phyloP scores from a whole-genome alignment of 2,329 filamentous ascomycete species.

The Stylonectria norvegica region DNA sequence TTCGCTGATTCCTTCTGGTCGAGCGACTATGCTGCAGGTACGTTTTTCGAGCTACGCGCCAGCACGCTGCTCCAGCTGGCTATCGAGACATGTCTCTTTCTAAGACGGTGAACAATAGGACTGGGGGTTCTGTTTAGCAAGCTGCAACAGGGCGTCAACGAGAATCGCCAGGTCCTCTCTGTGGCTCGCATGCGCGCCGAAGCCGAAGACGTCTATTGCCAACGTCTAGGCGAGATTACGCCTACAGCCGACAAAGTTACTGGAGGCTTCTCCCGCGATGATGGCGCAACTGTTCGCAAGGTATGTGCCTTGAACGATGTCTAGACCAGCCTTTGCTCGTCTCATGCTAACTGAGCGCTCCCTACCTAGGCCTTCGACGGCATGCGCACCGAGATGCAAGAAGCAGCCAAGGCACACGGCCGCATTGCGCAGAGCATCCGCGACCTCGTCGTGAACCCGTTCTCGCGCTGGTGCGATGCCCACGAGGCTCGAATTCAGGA shows the following conservation, averaged over 20 bases:
- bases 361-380: conserved; percentile 79
- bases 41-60: conserved; percentile 33
- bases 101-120: conserved; percentile 45
- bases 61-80: background rate
- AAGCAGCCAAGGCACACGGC: conserved; percentile 82
- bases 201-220: conserved; percentile 86
- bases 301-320: conserved; percentile 42
- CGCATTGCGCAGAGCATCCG: conserved; percentile 97
- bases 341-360: conserved; percentile 15
- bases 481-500: conserved; percentile 88
- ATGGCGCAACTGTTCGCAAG: conserved; percentile 94
- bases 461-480: conserved; percentile 92
- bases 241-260: conserved; percentile 76
- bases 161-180: conserved; percentile 91
- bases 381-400: conserved; percentile 86
- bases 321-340: conserved; percentile 3
- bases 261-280: conserved; percentile 84
- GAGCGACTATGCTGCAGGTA: conserved; percentile 90
- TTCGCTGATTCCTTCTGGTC: conserved; percentile 99
- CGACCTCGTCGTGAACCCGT: conserved; percentile 91
- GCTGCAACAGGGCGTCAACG: conserved; percentile 90
- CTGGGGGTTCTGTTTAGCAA: conserved; percentile 94
- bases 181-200: conserved; percentile 93
- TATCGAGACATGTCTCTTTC: background rate
- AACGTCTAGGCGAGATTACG: conserved; percentile 76